Base-by-base conservation (phyloP, 805 yeast species). In the Saccharomycopsis fodiens region DNA sequence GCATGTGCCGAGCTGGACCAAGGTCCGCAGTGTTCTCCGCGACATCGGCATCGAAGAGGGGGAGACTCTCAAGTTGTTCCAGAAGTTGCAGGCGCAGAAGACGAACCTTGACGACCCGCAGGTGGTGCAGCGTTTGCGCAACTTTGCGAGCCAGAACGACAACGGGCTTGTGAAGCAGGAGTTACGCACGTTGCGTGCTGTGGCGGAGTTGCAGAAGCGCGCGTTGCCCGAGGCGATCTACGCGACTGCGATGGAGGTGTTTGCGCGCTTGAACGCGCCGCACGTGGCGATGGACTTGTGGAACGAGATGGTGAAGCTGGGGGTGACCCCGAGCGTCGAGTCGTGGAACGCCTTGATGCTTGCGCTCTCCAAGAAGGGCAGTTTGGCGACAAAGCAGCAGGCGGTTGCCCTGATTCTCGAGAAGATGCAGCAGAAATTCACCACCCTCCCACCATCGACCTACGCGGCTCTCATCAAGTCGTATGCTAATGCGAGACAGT, bases 261-360 rank as follows among this genome's bases (percentile, higher is more conserved):
- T 63, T 56, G 65, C 66, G 45, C 62, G 59, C 1, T 55, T 64
- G 35, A 65, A 66, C 35, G 50, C 53, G 22, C 61, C 66, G 15
- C 59, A 59, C 13, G 62, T 61, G 31, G 70, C 72, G 2, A 62
- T 72, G 46, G 61, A 61, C 8, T 58, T 76, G 1, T 81, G 85
- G 76, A 74, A 72, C 48, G 65, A 62, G 36, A 58, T 82, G 63
- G 52, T 71, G 22, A 50, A 58, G 8, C 54, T 58, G 4, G 72
- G 70, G 17, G 56, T 67, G 15, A 50, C 50, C 1, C 78, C 78
- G n/a, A 59, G 70, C 3, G 53, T 68, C n/a, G 53, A 59, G 0
- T 59, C 78, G 1, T 84, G 87, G 87, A 78, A 79, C 43, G 68
- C 73, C 42, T 66, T 82, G 23, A 61, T 84, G 42, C 64, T 70